These are phyloP conservation scores for Saprolegnia parasitica DNA, from an alignment of 352 stramenopile species.

Conservation along the genomic window DNA sequence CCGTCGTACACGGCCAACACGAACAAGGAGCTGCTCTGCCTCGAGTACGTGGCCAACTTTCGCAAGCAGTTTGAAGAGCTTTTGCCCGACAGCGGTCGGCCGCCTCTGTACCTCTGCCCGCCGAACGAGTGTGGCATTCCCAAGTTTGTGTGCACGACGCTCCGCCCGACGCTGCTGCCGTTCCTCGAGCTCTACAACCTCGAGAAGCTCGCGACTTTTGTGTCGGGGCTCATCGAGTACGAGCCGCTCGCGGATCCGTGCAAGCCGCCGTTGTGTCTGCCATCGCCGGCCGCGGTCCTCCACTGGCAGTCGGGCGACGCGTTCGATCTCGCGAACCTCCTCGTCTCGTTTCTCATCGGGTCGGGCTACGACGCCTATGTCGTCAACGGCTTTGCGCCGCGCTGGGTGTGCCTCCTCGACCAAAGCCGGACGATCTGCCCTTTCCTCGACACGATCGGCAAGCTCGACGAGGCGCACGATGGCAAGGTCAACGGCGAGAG, in stretches of 20 bases:
- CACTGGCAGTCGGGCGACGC: slow-evolving; percentile 85
- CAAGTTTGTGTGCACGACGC: slow-evolving; percentile 94
- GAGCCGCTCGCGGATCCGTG: slow-evolving; percentile 87
- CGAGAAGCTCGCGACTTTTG: slow-evolving; percentile 74
- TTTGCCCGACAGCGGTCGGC: slow-evolving; percentile 49
- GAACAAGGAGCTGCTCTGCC: slow-evolving; percentile 89
- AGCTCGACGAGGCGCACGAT: slow-evolving; percentile 25
- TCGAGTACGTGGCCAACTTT: slow-evolving; percentile 92
- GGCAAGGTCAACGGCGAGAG: slow-evolving; percentile 31
- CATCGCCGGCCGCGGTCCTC: slow-evolving; percentile 83
- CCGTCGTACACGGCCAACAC: slow-evolving; percentile 48
- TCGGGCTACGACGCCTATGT: slow-evolving; percentile 94
- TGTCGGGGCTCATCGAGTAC: slow-evolving; percentile 90
- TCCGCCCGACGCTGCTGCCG: slow-evolving; percentile 90
- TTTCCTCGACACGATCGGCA: slow-evolving; percentile 28
- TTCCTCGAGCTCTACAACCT: slow-evolving; percentile 91
- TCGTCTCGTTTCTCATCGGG: slow-evolving; percentile 90
- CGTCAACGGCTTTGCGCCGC: slow-evolving; percentile 83
- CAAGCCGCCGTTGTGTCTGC: slow-evolving; percentile 66
- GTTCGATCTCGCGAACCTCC: slow-evolving; percentile 89
- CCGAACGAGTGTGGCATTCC: slow-evolving; percentile 88
- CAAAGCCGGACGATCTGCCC: slow-evolving; percentile 76
- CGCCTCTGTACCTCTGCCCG: slow-evolving; percentile 80
- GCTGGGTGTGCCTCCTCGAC: slow-evolving; percentile 89
- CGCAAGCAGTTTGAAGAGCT: slow-evolving; percentile 84